Conservation (phyloP, 2,329 filamentous ascomycete species). For the Pseudogymnoascus sp. region DNA sequence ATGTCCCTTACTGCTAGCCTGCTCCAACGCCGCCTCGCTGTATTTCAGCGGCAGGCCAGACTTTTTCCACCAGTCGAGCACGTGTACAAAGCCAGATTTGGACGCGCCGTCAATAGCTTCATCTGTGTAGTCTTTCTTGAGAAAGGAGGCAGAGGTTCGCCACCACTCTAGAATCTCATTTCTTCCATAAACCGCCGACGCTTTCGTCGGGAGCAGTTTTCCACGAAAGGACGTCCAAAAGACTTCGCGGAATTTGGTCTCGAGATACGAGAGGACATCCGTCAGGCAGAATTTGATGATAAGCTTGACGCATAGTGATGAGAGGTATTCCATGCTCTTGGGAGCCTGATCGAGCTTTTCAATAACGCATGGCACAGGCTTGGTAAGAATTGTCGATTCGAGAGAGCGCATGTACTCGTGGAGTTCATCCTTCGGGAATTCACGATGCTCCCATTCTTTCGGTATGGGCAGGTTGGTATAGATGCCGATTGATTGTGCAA, state of each 20-base stretch:
- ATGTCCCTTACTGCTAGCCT: slow-evolving; percentile 77
- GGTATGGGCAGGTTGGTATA: slow-evolving; percentile 72
- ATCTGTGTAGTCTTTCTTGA: slow-evolving; percentile 71
- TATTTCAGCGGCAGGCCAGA: slow-evolving; percentile 75
- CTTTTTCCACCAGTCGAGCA: slow-evolving; percentile 87
- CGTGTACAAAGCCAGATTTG: slow-evolving; percentile 73
- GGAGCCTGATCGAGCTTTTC: slow-evolving; percentile 65
- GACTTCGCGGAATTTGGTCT: slow-evolving; percentile 61
- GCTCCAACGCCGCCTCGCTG: slow-evolving; percentile 79
- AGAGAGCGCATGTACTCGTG: slow-evolving; percentile 70
- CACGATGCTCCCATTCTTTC: slow-evolving; percentile 50
- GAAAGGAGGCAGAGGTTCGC: slow-evolving; percentile 73
- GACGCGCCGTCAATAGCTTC: slow-evolving; percentile 86
- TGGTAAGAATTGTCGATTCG: slow-evolving; percentile 76
- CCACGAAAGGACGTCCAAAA: slow-evolving; percentile 81
- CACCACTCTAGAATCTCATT: slow-evolving; percentile 86
- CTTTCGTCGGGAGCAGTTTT: slow-evolving; percentile 78
- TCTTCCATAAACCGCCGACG: slow-evolving; percentile 78
- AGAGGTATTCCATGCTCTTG: slow-evolving; percentile 63
- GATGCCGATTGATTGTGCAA: slow-evolving; percentile 72
- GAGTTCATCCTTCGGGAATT: slow-evolving; percentile 51
- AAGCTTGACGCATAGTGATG: slow-evolving; percentile 74
- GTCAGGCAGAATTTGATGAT: slow-evolving; percentile 88
- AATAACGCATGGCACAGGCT: slow-evolving; percentile 63
- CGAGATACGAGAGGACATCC: slow-evolving; percentile 67